A percentile compares a stretch with the other conserved stretches of the same genome.
These are phyloP conservation scores for Hsuehochloa calcarea DNA, from an alignment of 176 grass and related monocot genomes.

Conservation along the genomic window DNA sequence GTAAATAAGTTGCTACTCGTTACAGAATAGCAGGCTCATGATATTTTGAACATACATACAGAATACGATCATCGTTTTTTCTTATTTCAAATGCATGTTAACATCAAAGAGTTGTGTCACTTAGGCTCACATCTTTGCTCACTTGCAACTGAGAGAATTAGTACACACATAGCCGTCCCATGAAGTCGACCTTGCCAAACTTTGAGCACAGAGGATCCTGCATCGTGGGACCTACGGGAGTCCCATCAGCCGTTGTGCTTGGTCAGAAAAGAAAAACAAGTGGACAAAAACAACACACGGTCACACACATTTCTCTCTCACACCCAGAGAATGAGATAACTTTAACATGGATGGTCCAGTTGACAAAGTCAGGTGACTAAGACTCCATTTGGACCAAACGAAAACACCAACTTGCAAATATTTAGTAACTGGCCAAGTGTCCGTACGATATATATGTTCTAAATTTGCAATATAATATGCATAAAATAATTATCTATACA, in stretches of 20 bases:
- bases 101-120: fast-evolving
- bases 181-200: not conserved
- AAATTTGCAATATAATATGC: too few relatives aligned
- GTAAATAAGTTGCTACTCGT: too few relatives aligned
- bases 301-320: too few relatives aligned
- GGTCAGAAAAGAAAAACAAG: not conserved
- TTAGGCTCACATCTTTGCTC: fast-evolving
- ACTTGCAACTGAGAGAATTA: too few relatives aligned
- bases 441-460: too few relatives aligned
- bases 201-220: not conserved
- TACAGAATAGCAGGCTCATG: too few relatives aligned
- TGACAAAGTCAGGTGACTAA: not conserved
- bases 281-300: not conserved
- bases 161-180: not conserved
- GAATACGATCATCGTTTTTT: too few relatives aligned
- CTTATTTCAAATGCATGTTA: too few relatives aligned
- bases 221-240: not conserved
- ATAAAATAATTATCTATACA: too few relatives aligned
- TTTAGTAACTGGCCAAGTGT: too few relatives aligned
- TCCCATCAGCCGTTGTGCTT: not conserved
- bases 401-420: not conserved
- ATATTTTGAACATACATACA: too few relatives aligned
- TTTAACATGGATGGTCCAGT: not conserved
- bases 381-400: not conserved
- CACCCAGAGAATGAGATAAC: not conserved